Conservation (phyloP, 148 eudicot species). For the Fagopyrum tataricum region DNA sequence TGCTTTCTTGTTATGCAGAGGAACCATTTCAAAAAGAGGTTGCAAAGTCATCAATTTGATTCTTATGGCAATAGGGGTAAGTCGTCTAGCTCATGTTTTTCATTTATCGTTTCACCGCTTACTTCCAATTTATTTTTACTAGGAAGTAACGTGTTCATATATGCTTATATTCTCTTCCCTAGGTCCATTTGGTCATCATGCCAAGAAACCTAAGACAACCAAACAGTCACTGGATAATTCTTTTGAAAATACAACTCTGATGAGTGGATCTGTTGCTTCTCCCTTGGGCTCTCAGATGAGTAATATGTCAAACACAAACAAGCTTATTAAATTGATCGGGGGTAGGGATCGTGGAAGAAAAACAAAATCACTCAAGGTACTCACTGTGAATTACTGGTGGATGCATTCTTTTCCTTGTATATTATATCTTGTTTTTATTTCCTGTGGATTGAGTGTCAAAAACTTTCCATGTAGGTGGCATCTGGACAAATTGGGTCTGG, state of each 20-base stretch:
- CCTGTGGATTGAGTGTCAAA: slow-evolving; percentile 20
- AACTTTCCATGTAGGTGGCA: slow-evolving; percentile 41
- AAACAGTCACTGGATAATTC: slow-evolving; percentile 60
- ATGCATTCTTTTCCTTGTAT: background rate
- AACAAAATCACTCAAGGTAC: slow-evolving; percentile 65
- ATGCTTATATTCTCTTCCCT: slow-evolving; percentile 6
- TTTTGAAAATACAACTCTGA: slow-evolving; percentile 39
- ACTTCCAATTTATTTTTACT: background rate
- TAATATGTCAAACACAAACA: slow-evolving; percentile 74
- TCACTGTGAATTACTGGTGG: background rate
- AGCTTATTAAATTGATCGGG: slow-evolving; percentile 67
- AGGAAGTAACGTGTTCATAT: background rate
- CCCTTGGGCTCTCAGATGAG: slow-evolving; percentile 88
- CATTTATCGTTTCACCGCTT: slow-evolving; percentile 4
- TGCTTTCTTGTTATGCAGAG: slow-evolving; percentile 37
- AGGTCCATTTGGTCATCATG: slow-evolving; percentile 61
- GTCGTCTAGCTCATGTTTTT: slow-evolving; percentile 11
- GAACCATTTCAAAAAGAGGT: slow-evolving; percentile 55
- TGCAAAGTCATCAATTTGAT: slow-evolving; percentile 52
- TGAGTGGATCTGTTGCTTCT: slow-evolving; percentile 63
- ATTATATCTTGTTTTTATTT: background rate
- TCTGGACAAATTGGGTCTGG: slow-evolving; percentile 62
- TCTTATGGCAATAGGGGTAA: slow-evolving; percentile 71
- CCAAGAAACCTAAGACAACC: slow-evolving; percentile 57
- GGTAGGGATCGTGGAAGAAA: slow-evolving; percentile 72